Base-by-base conservation (phyloP, 2,329 filamentous ascomycete species). In the Hypoxylon sp. region DNA sequence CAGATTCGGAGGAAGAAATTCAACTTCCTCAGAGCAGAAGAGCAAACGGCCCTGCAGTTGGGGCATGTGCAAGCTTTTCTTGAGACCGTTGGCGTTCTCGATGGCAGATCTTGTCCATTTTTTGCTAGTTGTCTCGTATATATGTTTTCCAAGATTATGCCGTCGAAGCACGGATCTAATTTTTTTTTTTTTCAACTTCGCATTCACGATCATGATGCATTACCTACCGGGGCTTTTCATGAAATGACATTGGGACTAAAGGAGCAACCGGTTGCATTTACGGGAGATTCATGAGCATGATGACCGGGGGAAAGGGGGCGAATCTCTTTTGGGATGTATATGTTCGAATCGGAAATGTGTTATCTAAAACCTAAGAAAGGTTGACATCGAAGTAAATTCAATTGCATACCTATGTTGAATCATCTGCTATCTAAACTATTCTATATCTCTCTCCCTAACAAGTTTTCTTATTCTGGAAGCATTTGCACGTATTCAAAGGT, bases 1-100 rank as follows among this genome's bases (percentile, higher is more conserved):
- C 86, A 17, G 87, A 88, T 48, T 88, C 87, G 14, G 87, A 89
- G 31, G 84, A 84, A 33, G 87, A 89, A 74, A 89, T 89, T 61
- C 78, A 83, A 55, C 78, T 88, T 5, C 85, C 85, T 0, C 77
- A 77, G 48, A 72, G 64, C 29, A 70, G 72, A 62, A 74, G 72
- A 48, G 63, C 73, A 17, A 72, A 71, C 37, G 74, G 75, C 10
- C 68, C 75, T 29, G 70, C 67, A 8, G 70, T 78, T 19, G 75
- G 75, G 4, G 72, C 70, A 47, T 76, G 57, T 33, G 3, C 37
- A 53, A 5, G 22, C 50, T 52, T 54, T 24, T 29, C 42, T 39
- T 54, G 35, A 47, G 53, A 24, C 46, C 35, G 24, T 48, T 53
- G 19, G 42, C 35, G n/a, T 57, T n/a, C 31, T 39, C n/a, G 29